These are phyloP conservation scores for Lachancea kluyveri DNA, from an alignment of 805 yeast species.

Conservation along the genomic window DNA sequence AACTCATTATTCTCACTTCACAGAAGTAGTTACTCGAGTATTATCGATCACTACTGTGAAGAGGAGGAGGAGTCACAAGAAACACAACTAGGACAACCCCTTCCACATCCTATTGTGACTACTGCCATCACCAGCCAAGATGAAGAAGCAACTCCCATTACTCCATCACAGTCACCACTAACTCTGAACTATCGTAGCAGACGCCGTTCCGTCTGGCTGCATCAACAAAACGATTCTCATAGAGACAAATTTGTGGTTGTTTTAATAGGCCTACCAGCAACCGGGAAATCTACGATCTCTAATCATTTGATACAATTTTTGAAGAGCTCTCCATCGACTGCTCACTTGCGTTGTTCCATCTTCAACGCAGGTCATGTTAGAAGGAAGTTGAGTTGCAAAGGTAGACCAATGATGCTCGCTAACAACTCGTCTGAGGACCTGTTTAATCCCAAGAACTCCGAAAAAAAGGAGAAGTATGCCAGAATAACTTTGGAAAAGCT, in stretches of 20 bases:
- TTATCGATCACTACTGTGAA: slow-evolving; percentile 7
- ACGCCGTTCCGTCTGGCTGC: slow-evolving; percentile 3
- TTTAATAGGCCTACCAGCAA: slow-evolving; percentile 71
- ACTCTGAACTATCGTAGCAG: slow-evolving; percentile 10
- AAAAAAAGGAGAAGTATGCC: slow-evolving; percentile 47
- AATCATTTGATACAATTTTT: slow-evolving; percentile 55
- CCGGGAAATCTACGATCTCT: slow-evolving; percentile 71
- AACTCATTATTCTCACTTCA: slow-evolving; percentile 25
- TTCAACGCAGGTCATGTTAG: slow-evolving; percentile 74
- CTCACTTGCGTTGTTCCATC: slow-evolving; percentile 34
- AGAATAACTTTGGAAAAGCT: slow-evolving; percentile 43
- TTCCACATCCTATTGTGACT: too few species aligned
- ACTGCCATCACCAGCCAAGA: slow-evolving; percentile 6
- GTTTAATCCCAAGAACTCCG: slow-evolving; percentile 36
- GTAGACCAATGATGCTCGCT: slow-evolving; percentile 21
- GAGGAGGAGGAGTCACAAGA: too few species aligned
- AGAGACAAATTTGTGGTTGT: slow-evolving; percentile 53
- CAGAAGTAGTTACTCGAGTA: slow-evolving; percentile 16
- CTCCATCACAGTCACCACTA: slow-evolving; percentile 9
- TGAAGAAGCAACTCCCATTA: slow-evolving; percentile 2
- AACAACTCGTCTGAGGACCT: slow-evolving; percentile 34
- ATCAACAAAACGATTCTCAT: not conserved
- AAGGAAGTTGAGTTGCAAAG: slow-evolving; percentile 42
- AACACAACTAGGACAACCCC: too few species aligned
- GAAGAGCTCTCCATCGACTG: slow-evolving; percentile 26